These are phyloP conservation scores for Didymella lethalis DNA, from an alignment of 2,329 filamentous ascomycete genomes.

Conservation along the genomic window DNA sequence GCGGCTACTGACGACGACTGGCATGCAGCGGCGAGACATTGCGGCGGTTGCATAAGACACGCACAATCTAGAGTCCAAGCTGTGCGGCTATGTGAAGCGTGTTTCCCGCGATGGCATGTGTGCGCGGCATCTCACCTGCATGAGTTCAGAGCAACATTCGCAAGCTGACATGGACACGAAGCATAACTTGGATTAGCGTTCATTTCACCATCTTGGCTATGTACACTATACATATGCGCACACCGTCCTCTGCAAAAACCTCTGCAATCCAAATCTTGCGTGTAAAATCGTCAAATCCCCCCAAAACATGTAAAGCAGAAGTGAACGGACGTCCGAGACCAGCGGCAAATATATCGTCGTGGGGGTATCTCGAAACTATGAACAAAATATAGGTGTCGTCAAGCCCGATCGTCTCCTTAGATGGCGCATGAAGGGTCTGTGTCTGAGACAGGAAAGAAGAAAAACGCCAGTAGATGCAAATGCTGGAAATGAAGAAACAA, in stretches of 20 bases:
- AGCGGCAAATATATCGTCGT: constrained; percentile 30
- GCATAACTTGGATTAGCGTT: neutral
- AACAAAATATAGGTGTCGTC: constrained; percentile 21
- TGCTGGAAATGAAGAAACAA: constrained; percentile 4
- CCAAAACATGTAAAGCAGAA: constrained; percentile 21
- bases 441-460: constrained; percentile 32
- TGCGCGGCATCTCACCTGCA: neutral
- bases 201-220: neutral
- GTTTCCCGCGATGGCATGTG: neutral
- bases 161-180: neutral
- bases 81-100: constrained; percentile 1
- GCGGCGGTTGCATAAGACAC: neutral
- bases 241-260: neutral
- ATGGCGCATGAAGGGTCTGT: constrained; percentile 18
- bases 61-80: neutral
- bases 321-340: constrained; percentile 47
- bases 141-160: neutral
- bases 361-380: constrained; percentile 46
- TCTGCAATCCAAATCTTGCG: neutral
- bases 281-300: constrained; percentile 11
- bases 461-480: constrained; percentile 32
- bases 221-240: constrained; percentile 16
- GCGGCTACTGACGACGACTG: neutral
- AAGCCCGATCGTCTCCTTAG: constrained; percentile 14
- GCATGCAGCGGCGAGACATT: neutral